phyloP scores from a whole-genome alignment of 179 eudicot species.

The Silene coronaria region DNA sequence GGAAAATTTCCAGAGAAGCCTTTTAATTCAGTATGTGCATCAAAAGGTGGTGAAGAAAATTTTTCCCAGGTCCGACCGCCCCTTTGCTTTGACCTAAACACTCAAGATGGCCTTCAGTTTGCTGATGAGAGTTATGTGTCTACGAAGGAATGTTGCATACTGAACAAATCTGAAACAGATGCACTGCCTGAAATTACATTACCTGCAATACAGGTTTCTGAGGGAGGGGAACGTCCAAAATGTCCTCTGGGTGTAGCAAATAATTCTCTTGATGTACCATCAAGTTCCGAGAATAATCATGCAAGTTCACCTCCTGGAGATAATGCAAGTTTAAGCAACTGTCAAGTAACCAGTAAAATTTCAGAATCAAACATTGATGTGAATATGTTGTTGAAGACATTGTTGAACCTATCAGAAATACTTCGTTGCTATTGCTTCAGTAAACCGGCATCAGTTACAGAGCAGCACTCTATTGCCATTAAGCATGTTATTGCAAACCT shows the following conservation, averaged over 20 bases:
- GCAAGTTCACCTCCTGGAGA: conserved; percentile 38
- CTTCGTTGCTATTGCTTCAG: conserved; percentile 36
- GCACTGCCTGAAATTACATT: conserved; percentile 21
- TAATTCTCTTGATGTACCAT: conserved; percentile 22
- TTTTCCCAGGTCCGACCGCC: conserved; percentile 15
- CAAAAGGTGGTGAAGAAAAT: conserved; percentile 13
- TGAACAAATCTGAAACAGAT: conserved; percentile 25
- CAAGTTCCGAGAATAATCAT: conserved; percentile 29
- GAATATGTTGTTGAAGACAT: conserved; percentile 44
- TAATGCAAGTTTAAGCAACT: conserved; percentile 17
- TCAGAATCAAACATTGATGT: conserved; percentile 37
- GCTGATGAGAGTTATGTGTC: conserved; percentile 20
- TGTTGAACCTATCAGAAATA: conserved; percentile 61
- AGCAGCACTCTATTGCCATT: conserved; percentile 36
- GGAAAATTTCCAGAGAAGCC: conserved; percentile 17
- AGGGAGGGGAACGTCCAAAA: conserved; percentile 13
- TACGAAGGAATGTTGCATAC: conserved; percentile 14
- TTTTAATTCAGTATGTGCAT: conserved; percentile 8
- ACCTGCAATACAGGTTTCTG: background rate
- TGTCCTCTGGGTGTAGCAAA: conserved; percentile 22
- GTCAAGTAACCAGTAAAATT: conserved; percentile 14
- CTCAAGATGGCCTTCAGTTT: conserved; percentile 27
- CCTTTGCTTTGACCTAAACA: conserved; percentile 25
- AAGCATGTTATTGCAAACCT: conserved; percentile 51
- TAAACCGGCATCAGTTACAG: conserved; percentile 35